These are phyloP conservation scores for Fomitopsis palustris DNA, from an alignment of 1,284 basidiomycete species.

Conservation along the genomic window DNA sequence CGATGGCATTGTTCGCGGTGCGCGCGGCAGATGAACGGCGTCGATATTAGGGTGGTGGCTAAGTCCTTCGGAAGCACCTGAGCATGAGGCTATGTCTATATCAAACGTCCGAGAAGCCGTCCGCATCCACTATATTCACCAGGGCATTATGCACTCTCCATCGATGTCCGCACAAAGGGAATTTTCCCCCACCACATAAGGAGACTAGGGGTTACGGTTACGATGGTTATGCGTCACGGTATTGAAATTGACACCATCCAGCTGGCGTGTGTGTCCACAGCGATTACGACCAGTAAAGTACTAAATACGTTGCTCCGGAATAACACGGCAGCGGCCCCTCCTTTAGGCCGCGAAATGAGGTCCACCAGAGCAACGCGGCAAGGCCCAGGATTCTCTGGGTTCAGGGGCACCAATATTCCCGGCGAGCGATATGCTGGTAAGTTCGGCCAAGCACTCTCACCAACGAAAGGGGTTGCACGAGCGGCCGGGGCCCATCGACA, in stretches of 20 bases:
- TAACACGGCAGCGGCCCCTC: background rate
- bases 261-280: background rate
- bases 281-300: background rate
- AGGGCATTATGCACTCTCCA: background rate
- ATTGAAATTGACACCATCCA: background rate
- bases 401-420: background rate
- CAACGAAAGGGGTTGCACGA: background rate
- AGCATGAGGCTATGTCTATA: background rate
- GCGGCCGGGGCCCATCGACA: background rate
- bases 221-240: background rate
- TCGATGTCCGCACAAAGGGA: background rate
- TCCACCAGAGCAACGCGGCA: background rate
- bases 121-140: background rate
- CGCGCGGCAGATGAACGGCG: background rate
- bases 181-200: background rate
- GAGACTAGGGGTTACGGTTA: background rate
- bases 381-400: background rate
- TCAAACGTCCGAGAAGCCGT: background rate
- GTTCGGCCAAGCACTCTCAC: background rate
- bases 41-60: background rate
- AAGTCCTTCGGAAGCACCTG: background rate
- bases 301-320: background rate
- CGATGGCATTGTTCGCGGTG: constrained; percentile 2
- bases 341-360: background rate
- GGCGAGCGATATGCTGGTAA: background rate